Base-by-base conservation (phyloP, 2,329 filamentous ascomycete genomes). In the Myriangium duriaei region DNA sequence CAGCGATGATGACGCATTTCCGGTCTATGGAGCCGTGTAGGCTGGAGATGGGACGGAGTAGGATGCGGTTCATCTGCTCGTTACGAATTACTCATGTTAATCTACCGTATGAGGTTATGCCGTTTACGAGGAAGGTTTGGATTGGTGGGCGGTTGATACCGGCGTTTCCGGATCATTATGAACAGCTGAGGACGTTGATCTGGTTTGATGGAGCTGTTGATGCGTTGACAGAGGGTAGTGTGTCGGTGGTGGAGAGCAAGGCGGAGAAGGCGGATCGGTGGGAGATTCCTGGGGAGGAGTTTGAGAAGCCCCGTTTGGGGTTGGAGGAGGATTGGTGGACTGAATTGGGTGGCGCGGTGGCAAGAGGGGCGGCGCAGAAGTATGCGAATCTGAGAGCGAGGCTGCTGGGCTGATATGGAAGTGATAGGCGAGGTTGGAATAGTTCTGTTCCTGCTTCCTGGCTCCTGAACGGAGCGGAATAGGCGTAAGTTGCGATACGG, bases 111-210 rank as follows among this genome's bases (percentile, higher is more conserved):
- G 12, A 16, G 11, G 28, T 13, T 17, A 15, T 39, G 19, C 36
- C 36, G n/a, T 39, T 24, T 21, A 39, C 28, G 9, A 11, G 36
- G 9, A 39, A 32, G 9, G 17, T 39, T 2, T 17, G 30, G 30
- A 39, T 39, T 11, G 36, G 11, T 4, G 18, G n/a, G 12, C 18
- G 32, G 18, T 12, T 26, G 4, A 30, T 39, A 12, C 36, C 36
- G 9, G 36, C 36, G 5, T 39, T 39, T 30, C 36, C 36, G 7
- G 32, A 29, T 4, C 28, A 32, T 13, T 39, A 32, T 15, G 36
- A 39, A 30, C 36, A 39, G 12, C 18, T 39, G 12, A 29, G 36
- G 9, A 19, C 36, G 2, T 16, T 39, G 18, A 14, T 39, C 14
- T 16, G 14, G 30, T 39, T 32, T 12, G 36, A 39, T 18, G 36